Conservation (phyloP, 768 basidiomycete species). For the Cystoderma amianthinum region DNA sequence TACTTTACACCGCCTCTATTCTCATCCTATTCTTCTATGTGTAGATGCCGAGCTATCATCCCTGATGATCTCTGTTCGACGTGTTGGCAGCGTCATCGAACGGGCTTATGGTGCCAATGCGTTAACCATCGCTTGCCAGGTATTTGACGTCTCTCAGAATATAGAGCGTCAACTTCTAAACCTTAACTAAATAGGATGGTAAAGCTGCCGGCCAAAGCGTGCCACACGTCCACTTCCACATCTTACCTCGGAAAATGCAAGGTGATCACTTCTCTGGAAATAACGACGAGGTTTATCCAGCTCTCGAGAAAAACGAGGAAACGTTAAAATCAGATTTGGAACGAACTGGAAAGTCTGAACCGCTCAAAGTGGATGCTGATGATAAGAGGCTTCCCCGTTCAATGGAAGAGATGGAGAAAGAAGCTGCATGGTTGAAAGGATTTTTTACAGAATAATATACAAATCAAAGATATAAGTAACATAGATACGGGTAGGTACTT, state of each 20-base stretch:
- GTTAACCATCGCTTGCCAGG: conserved; percentile 89
- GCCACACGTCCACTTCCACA: conserved; percentile 96
- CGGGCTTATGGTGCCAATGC: conserved; percentile 75
- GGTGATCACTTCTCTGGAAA: conserved; percentile 59
- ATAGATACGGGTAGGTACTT: too few species aligned
- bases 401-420: conserved; percentile 71
- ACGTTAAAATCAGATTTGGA: conserved; percentile 35
- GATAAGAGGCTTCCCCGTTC: conserved; percentile 57
- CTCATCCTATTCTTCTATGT: too few species aligned
- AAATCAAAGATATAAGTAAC: too few species aligned
- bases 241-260: conserved; percentile 72
- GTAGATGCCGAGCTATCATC: conserved; percentile 64
- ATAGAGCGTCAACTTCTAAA: background rate
- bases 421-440: conserved; percentile 60
- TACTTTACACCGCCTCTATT: too few species aligned
- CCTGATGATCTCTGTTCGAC: conserved; percentile 74
- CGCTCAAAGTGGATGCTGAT: conserved; percentile 62
- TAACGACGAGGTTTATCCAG: conserved; percentile 77
- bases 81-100: conserved; percentile 76
- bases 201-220: conserved; percentile 72
- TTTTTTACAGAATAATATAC: conserved; percentile 42
- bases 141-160: conserved; percentile 14
- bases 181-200: conserved; percentile 57
- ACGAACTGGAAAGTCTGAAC: conserved; percentile 12
- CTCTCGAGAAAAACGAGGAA: conserved; percentile 60